Evolutionary conservation across 2,329 filamentous ascomycete genomes (phyloP).

Genomic region (Fusarium penzigii): DNA sequence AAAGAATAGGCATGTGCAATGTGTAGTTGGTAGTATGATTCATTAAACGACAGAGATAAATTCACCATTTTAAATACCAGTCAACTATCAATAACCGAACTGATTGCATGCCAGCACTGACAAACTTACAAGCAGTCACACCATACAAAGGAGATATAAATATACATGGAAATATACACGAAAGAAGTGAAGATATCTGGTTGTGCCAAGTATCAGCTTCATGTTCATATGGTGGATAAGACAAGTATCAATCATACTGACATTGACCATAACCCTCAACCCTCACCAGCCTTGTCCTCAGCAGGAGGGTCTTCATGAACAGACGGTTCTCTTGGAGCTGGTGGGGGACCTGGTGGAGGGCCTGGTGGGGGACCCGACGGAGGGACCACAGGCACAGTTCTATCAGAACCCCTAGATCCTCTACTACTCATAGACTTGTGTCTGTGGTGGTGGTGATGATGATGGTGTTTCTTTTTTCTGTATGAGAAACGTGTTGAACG

Average conservation of each 20-base stretch:
- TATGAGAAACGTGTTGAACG: slow-evolving; percentile 37
- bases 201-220: background rate
- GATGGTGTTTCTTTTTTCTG: slow-evolving; percentile 26
- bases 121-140: too few relatives aligned
- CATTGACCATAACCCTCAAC: slow-evolving; percentile 1
- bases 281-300: slow-evolving; percentile 16
- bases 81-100: too few relatives aligned
- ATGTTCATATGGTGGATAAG: background rate
- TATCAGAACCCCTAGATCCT: slow-evolving; percentile 37
- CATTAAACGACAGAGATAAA: too few relatives aligned
- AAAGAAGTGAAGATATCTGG: background rate
- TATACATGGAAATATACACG: background rate
- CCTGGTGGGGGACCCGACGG: slow-evolving; percentile 10
- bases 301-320: slow-evolving; percentile 15
- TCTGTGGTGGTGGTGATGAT: slow-evolving; percentile 10
- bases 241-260: background rate
- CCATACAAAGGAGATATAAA: background rate
- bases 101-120: too few relatives aligned
- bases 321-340: slow-evolving; percentile 8
- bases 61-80: too few relatives aligned
- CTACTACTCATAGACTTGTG: slow-evolving; percentile 32
- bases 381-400: slow-evolving; percentile 3
- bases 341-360: slow-evolving; percentile 8
- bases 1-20: too few relatives aligned
- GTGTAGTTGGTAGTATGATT: too few relatives aligned